Percentiles rank a stretch among this genome's conserved stretches.
Conservation (phyloP, 164 flowering plant species). For the Dillenia turbinata region DNA sequence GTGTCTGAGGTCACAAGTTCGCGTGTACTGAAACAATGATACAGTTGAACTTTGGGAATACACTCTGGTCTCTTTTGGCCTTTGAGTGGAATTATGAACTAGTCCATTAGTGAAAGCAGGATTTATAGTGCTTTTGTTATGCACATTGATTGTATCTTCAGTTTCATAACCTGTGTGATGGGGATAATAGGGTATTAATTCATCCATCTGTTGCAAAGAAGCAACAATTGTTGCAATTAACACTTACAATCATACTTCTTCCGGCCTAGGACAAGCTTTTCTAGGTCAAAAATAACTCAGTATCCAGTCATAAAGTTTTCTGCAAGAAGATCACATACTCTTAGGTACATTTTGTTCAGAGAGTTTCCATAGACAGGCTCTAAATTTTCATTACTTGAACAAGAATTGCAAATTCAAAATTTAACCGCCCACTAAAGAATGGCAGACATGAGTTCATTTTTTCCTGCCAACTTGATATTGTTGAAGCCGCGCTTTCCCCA, state of each 20-base stretch:
- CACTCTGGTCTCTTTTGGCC: slow-evolving; percentile 12
- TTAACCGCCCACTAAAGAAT: too few relatives aligned
- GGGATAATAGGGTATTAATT: neutral
- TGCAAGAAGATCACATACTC: slow-evolving; percentile 19
- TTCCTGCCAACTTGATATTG: too few relatives aligned
- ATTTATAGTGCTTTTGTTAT: slow-evolving; percentile 16
- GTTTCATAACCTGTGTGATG: slow-evolving; percentile 32
- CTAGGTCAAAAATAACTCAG: slow-evolving; percentile 55
- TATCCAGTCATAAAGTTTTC: slow-evolving; percentile 77
- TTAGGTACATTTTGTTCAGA: too few relatives aligned
- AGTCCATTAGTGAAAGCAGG: slow-evolving; percentile 40
- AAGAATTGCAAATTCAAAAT: too few relatives aligned
- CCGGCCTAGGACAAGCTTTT: slow-evolving; percentile 55
- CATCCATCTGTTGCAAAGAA: neutral
- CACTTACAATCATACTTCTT: slow-evolving; percentile 50
- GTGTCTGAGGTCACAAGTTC: neutral
- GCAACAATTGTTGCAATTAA: neutral
- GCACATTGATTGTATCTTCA: slow-evolving; percentile 20
- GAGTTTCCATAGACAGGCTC: too few relatives aligned
- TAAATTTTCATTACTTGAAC: too few relatives aligned
- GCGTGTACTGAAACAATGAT: slow-evolving; percentile 4
- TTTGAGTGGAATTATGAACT: slow-evolving; percentile 14
- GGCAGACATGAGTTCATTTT: too few relatives aligned
- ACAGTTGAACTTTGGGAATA: slow-evolving; percentile 15
- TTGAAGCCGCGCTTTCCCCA: too few relatives aligned